These are phyloP conservation scores for Plasmodium malariae DNA, from an alignment of 169 alveolate genomes.

Conservation along the genomic window DNA sequence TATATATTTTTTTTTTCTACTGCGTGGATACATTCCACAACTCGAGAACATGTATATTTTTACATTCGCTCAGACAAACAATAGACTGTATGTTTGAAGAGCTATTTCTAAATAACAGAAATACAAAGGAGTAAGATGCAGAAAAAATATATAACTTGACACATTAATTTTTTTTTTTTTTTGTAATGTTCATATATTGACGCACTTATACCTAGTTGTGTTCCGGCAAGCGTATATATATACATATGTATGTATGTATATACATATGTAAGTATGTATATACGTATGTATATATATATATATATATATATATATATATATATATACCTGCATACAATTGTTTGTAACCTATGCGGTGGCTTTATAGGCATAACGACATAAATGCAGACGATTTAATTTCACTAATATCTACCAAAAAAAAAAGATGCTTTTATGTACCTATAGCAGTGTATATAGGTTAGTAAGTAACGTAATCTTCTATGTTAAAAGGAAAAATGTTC, in stretches of 20 bases:
- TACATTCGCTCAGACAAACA: slow-evolving; percentile 21
- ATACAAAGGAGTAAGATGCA: slow-evolving; percentile 9
- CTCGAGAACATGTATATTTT: no score
- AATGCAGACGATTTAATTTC: slow-evolving; percentile 56
- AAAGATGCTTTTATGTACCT: slow-evolving; percentile 66
- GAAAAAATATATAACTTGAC: no score
- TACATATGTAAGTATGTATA: neutral
- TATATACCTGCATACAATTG: neutral
- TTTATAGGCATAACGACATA: slow-evolving; percentile 13
- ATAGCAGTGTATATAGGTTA: slow-evolving; percentile 52
- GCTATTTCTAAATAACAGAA: slow-evolving; percentile 22
- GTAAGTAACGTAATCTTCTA: no score
- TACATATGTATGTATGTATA: no score
- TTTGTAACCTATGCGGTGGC: neutral
- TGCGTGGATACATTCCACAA: no score
- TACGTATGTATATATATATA: neutral
- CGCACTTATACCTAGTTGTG: no score
- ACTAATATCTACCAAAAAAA: slow-evolving; percentile 31
- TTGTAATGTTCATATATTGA: no score
- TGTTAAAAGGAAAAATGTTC: no score
- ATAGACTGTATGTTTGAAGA: slow-evolving; percentile 68
- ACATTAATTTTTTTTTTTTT: no score
- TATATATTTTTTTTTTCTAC: no score
- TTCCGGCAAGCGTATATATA: no score
- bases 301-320: neutral